Base-by-base conservation (phyloP, 2,329 filamentous ascomycete species). In the Phialemoniopsis sp. region DNA sequence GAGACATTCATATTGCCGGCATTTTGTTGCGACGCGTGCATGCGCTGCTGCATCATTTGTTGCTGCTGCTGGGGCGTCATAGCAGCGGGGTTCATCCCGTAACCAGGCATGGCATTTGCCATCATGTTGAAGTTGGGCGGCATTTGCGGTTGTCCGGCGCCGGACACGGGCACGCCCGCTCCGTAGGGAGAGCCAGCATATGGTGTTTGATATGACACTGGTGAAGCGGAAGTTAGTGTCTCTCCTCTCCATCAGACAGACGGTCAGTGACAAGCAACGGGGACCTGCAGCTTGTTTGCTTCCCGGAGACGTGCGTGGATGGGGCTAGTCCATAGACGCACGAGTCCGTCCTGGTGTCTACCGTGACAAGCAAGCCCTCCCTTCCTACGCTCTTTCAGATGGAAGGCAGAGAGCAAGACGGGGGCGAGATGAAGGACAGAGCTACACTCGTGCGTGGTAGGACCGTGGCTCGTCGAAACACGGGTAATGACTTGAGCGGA, bases 181-280 rank as follows among this genome's bases (percentile, higher is more conserved):
- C 73, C 75, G 52, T 81, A 82, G 5, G 77, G 72, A 29, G 73
- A 71, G 51, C 64, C 68, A 17, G 74, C 70, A 48, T 77, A 82
- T 38, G 78, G 76, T 31, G 76, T 64, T 47, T 78, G 79, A 46
- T 73, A 80, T 49, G 73, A 59, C 68, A 80, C 76, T 78, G 56
- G 42, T 43, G 37, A 32, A 37, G 39, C 16, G 21, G 31, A 13
- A 44, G 37, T 41, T 36, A 40, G 28, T 29, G 29, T 29, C 14
- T n/a, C 19, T 21, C 16, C 33, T 10, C 21, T 26, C 21, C 21
- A 10, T 26, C 21, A 26, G 6, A 6, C 10, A 26, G 6, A 6
- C 10, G 10, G 10, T 26, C 21, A 26, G 10, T 6, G 10, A 26
- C 21, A 26, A 26, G 10, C 21, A 26, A 10, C 21, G 21, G 21